Percentiles rank a stretch among this genome's conserved stretches.
These are phyloP conservation scores for Kwoniella sp. DNA, from an alignment of 768 basidiomycete genomes.

Conservation along the genomic window DNA sequence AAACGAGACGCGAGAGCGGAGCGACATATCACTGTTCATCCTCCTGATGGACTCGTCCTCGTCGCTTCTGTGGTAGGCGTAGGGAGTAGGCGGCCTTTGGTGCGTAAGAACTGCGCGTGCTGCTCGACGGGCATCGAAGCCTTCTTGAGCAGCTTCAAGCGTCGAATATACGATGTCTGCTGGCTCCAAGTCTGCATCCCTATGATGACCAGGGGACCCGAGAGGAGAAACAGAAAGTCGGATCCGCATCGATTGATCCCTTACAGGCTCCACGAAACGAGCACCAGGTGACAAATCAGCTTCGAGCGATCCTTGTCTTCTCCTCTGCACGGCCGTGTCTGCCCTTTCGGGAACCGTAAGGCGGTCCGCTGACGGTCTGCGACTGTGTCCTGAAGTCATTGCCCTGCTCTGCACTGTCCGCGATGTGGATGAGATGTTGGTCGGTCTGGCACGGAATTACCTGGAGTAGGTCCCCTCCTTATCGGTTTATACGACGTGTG, in stretches of 20 bases:
- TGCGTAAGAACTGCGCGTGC: constrained; percentile 8
- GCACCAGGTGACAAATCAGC: too few species aligned
- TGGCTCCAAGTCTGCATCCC: too few species aligned
- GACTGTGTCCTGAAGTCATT: not conserved
- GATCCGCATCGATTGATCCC: too few species aligned
- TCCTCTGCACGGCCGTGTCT: constrained; percentile 5
- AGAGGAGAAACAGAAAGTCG: too few species aligned
- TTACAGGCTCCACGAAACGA: too few species aligned
- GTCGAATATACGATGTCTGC: constrained; percentile 35
- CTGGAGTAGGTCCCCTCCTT: too few species aligned
- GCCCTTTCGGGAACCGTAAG: constrained; percentile 9
- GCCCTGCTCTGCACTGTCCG: too few species aligned
- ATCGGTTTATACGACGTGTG: too few species aligned
- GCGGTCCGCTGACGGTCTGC: constrained; percentile 9
- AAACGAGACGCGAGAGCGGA: constrained; percentile 30
- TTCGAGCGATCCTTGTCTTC: constrained; percentile 9
- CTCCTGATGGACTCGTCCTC: not conserved
- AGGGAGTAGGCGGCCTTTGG: constrained; percentile 34
- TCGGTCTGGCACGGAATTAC: constrained; percentile 1
- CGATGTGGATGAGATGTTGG: constrained; percentile 1
- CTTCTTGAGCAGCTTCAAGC: constrained; percentile 28
- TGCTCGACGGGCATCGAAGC: constrained; percentile 26
- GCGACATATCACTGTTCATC: constrained; percentile 7
- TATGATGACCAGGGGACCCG: too few species aligned
- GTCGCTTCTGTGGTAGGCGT: constrained; percentile 5